Evolutionary conservation across 495 filamentous ascomycete species (phyloP).

Genomic region (Geopyxis carbonaria): DNA sequence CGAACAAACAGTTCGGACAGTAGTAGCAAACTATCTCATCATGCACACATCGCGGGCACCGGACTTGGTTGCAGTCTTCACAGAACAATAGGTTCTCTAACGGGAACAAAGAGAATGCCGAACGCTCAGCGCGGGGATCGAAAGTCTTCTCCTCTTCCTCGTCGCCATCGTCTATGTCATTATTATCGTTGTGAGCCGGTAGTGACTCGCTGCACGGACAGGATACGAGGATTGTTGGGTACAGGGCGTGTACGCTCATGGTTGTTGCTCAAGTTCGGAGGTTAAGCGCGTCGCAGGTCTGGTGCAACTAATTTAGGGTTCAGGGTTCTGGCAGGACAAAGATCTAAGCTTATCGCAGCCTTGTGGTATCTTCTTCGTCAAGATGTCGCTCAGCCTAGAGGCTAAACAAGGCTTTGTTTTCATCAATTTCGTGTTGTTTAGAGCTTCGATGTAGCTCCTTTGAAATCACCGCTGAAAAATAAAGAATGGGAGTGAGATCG

Average conservation of each 20-base stretch:
- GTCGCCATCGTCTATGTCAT: conserved; percentile 27
- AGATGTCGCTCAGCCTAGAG: not conserved
- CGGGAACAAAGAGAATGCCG: conserved; percentile 79
- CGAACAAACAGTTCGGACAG: conserved; percentile 91
- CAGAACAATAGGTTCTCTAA: conserved; percentile 91
- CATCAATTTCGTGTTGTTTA: not conserved
- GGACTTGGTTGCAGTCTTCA: conserved; percentile 89
- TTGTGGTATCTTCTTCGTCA: too few relatives aligned
- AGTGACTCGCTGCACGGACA: conserved; percentile 66
- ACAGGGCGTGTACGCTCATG: conserved; percentile 53
- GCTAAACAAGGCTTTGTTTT: not conserved
- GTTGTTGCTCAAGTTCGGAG: not conserved
- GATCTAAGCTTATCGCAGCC: too few relatives aligned
- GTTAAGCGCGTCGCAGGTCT: not conserved
- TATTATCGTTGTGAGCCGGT: conserved; percentile 28
- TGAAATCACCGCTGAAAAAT: not conserved
- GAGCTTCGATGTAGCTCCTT: not conserved
- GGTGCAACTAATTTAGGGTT: not conserved
- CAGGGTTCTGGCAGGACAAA: not conserved
- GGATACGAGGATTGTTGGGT: conserved; percentile 80
- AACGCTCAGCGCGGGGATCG: conserved; percentile 63
- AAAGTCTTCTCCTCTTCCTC: conserved; percentile 68
- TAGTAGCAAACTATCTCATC: conserved; percentile 91
- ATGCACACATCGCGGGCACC: conserved; percentile 74
- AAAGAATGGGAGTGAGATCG: too few relatives aligned